A percentile compares a stretch with the other conserved stretches of the same genome.
These are phyloP conservation scores for Hygrophila difformis DNA, from an alignment of 257 asterid species.

Conservation along the genomic window DNA sequence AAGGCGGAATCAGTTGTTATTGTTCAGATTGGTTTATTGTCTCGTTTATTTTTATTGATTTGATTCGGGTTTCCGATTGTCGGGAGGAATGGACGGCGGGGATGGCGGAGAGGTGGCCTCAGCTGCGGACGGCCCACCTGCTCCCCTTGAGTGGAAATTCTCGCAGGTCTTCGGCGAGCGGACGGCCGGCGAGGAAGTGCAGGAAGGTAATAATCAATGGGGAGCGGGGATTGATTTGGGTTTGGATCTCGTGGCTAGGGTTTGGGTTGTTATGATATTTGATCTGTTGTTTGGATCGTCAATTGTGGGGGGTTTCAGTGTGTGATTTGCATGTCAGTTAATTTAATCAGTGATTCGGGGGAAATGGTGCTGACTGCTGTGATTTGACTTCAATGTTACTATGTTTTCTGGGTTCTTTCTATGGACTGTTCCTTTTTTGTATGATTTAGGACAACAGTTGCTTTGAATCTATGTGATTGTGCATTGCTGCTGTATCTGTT, in stretches of 20 bases:
- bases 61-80: constrained; percentile 18
- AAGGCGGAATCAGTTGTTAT: constrained; percentile 16
- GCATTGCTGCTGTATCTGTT: constrained; percentile 9
- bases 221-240: constrained; percentile 19
- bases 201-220: constrained; percentile 60
- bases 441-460: neutral
- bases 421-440: constrained; percentile 11
- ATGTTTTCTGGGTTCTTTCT: neutral
- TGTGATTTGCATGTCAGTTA: constrained; percentile 40
- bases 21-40: constrained; percentile 19
- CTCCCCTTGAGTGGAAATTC: constrained; percentile 92
- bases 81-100: constrained; percentile 62
- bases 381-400: constrained; percentile 23
- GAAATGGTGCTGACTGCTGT: constrained; percentile 25
- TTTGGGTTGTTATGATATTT: constrained; percentile 27
- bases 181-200: constrained; percentile 96
- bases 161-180: constrained; percentile 98
- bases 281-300: constrained; percentile 21
- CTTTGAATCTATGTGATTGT: constrained; percentile 23
- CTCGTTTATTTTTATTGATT: constrained; percentile 14
- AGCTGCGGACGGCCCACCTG: constrained; percentile 71
- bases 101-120: constrained; percentile 62
- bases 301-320: constrained; percentile 20
- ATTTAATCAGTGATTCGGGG: constrained; percentile 15
- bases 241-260: constrained; percentile 39